These are phyloP conservation scores for Wilcoxina mikolae DNA, from an alignment of 495 filamentous ascomycete genomes.

Conservation along the genomic window DNA sequence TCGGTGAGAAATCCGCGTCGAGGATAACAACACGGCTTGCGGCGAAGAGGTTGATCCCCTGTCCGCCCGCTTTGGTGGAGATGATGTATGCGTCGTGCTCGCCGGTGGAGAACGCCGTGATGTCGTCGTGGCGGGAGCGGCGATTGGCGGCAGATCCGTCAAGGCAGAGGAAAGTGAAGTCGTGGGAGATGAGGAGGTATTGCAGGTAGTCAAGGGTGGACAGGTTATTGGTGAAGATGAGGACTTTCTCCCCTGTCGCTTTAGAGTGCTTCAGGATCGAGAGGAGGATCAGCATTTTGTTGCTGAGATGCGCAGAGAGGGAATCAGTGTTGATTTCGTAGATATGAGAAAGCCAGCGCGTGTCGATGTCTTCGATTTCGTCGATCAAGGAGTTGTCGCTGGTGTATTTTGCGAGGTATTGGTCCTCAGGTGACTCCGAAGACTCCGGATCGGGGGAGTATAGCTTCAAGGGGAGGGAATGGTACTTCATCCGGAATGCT, in stretches of 20 bases:
- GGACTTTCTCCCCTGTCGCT: slow-evolving; percentile 49
- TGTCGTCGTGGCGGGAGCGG: slow-evolving; percentile 39
- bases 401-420: too few relatives aligned
- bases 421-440: too few relatives aligned
- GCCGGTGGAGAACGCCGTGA: slow-evolving; percentile 36
- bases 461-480: background rate
- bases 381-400: too few relatives aligned
- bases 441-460: slow-evolving; percentile 20
- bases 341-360: too few relatives aligned
- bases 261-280: slow-evolving; percentile 49
- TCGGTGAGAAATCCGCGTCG: slow-evolving; percentile 68
- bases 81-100: slow-evolving; percentile 50
- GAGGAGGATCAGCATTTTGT: slow-evolving; percentile 42
- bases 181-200: slow-evolving; percentile 33
- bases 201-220: slow-evolving; percentile 55
- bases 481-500: background rate
- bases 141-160: slow-evolving; percentile 46
- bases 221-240: slow-evolving; percentile 68
- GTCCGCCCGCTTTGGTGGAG: slow-evolving; percentile 68
- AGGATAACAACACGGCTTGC: slow-evolving; percentile 83
- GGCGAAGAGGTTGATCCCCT: slow-evolving; percentile 66
- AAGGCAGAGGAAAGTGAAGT: slow-evolving; percentile 40
- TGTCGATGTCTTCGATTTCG: too few relatives aligned
- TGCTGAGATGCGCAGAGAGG: slow-evolving; percentile 36
- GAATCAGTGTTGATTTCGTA: slow-evolving; percentile 29